These are phyloP conservation scores for Salix viminalis DNA, from an alignment of 345 rosid species.

Conservation along the genomic window DNA sequence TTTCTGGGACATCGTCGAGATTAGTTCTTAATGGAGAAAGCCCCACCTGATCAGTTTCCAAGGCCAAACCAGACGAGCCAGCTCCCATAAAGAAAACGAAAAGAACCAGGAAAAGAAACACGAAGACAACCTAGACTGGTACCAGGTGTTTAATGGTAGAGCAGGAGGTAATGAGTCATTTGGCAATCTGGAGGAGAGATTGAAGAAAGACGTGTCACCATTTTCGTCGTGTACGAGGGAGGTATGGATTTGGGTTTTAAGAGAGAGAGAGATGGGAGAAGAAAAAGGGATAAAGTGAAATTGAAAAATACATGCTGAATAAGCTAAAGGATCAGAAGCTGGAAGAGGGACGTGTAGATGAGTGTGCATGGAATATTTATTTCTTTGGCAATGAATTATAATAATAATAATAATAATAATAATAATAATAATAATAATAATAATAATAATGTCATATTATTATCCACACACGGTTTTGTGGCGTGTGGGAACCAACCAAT, in stretches of 20 bases:
- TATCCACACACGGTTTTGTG: not conserved
- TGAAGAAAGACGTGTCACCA: constrained; percentile 36
- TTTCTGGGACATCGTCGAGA: constrained; percentile 69
- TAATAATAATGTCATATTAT: not conserved
- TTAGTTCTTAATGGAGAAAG: constrained; percentile 14
- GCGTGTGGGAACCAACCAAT: not conserved
- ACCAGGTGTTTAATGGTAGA: constrained; percentile 37
- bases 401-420: no score
- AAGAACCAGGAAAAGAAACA: not conserved
- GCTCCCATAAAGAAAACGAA: constrained; percentile 51
- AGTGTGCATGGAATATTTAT: constrained; percentile 27
- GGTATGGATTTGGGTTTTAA: constrained; percentile 13
- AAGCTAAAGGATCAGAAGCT: not conserved
- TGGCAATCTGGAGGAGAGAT: constrained; percentile 35
- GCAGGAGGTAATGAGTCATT: constrained; percentile 48
- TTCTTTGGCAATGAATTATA: no score
- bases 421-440: not conserved
- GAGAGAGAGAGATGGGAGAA: not conserved
- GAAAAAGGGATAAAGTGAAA: constrained; percentile 12
- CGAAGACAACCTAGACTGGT: not conserved
- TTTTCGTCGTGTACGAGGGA: constrained; percentile 30
- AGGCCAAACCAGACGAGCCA: constrained; percentile 38
- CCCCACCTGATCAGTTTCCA: constrained; percentile 12
- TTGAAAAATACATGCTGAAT: not conserved
- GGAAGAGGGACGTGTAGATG: constrained; percentile 17